Conservation (phyloP, 345 rosid species). For the Syzygium aromaticum region DNA sequence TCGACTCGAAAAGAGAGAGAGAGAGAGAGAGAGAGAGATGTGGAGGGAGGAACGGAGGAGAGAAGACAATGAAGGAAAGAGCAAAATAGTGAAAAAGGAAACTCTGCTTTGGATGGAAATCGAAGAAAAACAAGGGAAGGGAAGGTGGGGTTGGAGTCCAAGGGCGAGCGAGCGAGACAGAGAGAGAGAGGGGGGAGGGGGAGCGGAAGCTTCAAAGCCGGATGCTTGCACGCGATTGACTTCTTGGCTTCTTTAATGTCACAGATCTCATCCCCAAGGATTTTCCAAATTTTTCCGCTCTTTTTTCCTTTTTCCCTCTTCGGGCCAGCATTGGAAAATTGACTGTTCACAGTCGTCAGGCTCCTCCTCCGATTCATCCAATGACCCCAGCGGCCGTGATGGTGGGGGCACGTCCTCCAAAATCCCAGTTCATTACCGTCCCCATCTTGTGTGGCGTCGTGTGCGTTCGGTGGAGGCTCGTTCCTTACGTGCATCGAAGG, state of each 20-base stretch:
- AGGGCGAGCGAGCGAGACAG: too few species aligned
- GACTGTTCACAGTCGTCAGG: neutral
- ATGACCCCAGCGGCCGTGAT: neutral
- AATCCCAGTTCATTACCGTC: neutral
- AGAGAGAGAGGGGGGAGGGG: too few species aligned
- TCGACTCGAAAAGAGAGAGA: neutral
- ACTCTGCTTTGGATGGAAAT: neutral
- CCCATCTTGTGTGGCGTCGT: too few species aligned
- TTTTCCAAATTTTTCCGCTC: too few species aligned
- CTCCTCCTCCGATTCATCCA: too few species aligned
- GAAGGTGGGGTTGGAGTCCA: neutral
- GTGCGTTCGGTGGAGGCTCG: neutral
- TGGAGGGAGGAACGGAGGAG: neutral
- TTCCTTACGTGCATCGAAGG: neutral
- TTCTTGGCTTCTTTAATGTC: neutral
- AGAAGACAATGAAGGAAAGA: neutral
- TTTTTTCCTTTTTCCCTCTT: too few species aligned
- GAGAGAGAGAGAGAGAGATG: neutral
- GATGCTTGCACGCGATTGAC: neutral
- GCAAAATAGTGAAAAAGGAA: neutral
- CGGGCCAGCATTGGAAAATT: neutral
- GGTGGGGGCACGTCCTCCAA: neutral
- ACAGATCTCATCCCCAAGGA: too few species aligned
- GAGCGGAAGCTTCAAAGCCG: neutral
- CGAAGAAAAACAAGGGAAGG: too few species aligned